A percentile compares a stretch with the other conserved stretches of the same genome.
Evolutionary conservation across 139 green algal genomes (phyloP).

Genomic region (Micractinium sp.): DNA sequence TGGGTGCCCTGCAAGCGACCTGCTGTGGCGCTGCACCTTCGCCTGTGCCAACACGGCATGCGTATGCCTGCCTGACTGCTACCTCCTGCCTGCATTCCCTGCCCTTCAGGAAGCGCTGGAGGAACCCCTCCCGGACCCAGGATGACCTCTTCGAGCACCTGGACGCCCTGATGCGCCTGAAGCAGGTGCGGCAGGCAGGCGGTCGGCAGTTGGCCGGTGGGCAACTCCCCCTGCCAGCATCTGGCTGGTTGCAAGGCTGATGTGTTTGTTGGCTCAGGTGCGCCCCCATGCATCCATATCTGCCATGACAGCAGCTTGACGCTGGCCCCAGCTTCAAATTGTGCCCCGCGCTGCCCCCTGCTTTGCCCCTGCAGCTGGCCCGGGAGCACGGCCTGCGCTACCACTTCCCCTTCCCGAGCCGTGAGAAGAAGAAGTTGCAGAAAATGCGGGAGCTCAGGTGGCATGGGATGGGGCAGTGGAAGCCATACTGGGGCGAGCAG

Average conservation of each 20-base stretch:
- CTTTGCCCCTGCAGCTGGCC: background rate
- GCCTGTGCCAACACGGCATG: too few species aligned
- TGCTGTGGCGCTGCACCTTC: too few species aligned
- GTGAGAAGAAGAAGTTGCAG: background rate
- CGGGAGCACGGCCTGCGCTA: background rate
- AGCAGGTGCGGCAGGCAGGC: background rate
- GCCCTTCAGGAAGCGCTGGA: constrained; percentile 7
- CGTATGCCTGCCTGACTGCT: too few species aligned
- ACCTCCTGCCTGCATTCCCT: too few species aligned
- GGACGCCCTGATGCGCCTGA: background rate
- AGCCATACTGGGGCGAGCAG: background rate
- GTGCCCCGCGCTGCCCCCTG: background rate
- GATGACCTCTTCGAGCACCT: background rate
- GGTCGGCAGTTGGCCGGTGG: background rate
- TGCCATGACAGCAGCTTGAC: too few species aligned
- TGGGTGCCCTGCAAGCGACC: too few species aligned
- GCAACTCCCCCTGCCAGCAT: background rate
- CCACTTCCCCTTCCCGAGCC: background rate
- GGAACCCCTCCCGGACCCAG: background rate
- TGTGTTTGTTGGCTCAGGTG: too few species aligned
- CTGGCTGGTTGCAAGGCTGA: too few species aligned
- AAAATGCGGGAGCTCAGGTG: background rate
- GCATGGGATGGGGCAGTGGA: background rate
- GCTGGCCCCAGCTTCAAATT: too few species aligned
- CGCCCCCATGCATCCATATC: too few species aligned